Conservation (phyloP, 2,329 filamentous ascomycete species). For the Chaetomium strumarium region DNA sequence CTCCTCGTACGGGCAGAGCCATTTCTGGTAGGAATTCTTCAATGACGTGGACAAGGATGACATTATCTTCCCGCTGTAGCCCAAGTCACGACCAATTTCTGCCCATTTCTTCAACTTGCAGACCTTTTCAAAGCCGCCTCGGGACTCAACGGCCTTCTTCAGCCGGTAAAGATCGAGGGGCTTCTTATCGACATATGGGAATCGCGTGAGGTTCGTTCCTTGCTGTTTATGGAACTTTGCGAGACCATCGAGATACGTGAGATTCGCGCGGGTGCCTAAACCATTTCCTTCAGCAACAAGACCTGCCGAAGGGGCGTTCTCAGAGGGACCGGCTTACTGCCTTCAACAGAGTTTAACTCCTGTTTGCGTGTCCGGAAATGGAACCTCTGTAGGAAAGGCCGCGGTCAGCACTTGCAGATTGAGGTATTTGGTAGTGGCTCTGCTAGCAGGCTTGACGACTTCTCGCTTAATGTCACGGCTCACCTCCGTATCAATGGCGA, state of each 20-base stretch:
- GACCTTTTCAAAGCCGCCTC: conserved; percentile 92
- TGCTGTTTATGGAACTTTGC: conserved; percentile 96
- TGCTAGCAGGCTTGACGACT: neutral
- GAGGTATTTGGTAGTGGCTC: neutral
- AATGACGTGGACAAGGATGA: conserved; percentile 94
- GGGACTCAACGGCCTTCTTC: conserved; percentile 92
- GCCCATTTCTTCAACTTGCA: conserved; percentile 99
- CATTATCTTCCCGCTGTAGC: conserved; percentile 99
- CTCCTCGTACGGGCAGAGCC: conserved; percentile 94
- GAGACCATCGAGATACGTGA: conserved; percentile 92
- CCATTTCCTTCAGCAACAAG: conserved; percentile 32
- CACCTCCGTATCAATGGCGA: conserved; percentile 96
- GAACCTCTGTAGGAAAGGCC: conserved; percentile 60
- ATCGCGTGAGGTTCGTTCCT: conserved; percentile 85
- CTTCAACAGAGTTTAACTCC: conserved; percentile 96
- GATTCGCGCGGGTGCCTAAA: conserved; percentile 83
- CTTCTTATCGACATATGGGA: conserved; percentile 96
- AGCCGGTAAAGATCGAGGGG: conserved; percentile 91
- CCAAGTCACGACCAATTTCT: conserved; percentile 91
- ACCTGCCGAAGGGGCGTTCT: neutral
- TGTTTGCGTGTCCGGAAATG: conserved; percentile 96
- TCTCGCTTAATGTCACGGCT: conserved; percentile 24
- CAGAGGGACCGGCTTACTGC: conserved; percentile 59
- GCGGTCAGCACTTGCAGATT: conserved; percentile 7
- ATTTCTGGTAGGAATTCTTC: conserved; percentile 96